phyloP scores from a whole-genome alignment of 495 filamentous ascomycete genomes.

The Podospora fimiseda region DNA sequence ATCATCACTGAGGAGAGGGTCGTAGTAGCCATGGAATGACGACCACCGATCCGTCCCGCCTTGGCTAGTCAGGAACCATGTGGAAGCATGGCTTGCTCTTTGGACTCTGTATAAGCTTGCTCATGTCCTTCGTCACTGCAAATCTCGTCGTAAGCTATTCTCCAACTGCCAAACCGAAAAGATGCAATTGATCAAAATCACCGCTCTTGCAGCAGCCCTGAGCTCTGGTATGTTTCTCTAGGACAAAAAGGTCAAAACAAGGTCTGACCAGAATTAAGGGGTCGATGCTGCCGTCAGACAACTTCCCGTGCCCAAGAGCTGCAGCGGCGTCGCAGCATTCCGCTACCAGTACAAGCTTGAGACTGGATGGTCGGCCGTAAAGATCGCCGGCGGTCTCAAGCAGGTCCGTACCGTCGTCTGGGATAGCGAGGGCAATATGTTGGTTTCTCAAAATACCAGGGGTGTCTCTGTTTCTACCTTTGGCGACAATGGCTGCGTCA shows the following conservation, averaged over 20 bases:
- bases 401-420: conserved; percentile 54
- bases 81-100: not conserved
- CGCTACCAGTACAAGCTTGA: conserved; percentile 38
- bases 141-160: too few relatives aligned
- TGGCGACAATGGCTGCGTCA: conserved; percentile 44
- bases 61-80: conserved; percentile 4
- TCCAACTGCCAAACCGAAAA: too few relatives aligned
- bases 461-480: conserved; percentile 52
- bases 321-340: conserved; percentile 27
- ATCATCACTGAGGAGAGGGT: not conserved
- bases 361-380: conserved; percentile 48
- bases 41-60: conserved; percentile 7
- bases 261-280: conserved; percentile 2
- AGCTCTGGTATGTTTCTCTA: conserved; percentile 16
- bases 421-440: conserved; percentile 53
- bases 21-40: not conserved
- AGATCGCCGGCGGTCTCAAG: conserved; percentile 50
- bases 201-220: conserved; percentile 18
- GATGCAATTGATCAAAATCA: conserved; percentile 23
- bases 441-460: conserved; percentile 48
- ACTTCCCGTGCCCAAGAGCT: conserved; percentile 28
- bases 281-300: conserved; percentile 14
- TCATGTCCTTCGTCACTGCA: not conserved
- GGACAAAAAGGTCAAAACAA: not conserved
- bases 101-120: not conserved